Percentiles rank a stretch among this genome's conserved stretches.
Conservation (phyloP, 345 rosid genomes). For the Populus pruinosa region DNA sequence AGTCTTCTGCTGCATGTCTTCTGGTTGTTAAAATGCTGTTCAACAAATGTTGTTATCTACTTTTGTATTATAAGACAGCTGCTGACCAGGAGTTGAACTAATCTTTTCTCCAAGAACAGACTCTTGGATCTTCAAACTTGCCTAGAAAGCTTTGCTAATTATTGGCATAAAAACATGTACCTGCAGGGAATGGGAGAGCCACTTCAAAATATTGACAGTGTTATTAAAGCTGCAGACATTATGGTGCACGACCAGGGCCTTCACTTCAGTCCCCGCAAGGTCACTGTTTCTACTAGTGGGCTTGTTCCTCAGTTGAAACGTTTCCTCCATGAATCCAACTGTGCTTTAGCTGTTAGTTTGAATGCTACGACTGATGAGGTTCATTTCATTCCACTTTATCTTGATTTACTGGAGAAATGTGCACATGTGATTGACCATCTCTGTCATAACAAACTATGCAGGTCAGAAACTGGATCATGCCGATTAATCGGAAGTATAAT, state of each 20-base stretch:
- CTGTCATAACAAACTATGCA: conserved; percentile 29
- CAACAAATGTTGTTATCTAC: neutral
- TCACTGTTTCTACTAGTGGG: conserved; percentile 90
- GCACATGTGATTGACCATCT: conserved; percentile 2
- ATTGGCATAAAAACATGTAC: conserved; percentile 7
- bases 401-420: neutral
- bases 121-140: neutral
- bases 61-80: neutral
- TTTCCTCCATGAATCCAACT: conserved; percentile 70
- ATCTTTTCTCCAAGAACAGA: neutral
- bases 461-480: conserved; percentile 97
- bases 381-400: conserved; percentile 12
- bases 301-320: conserved; percentile 88
- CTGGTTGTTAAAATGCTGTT: neutral
- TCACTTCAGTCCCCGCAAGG: conserved; percentile 92
- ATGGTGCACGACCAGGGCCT: conserved; percentile 89
- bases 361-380: conserved; percentile 98
- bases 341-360: conserved; percentile 90
- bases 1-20: neutral
- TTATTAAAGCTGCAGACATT: conserved; percentile 75
- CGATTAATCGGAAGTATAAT: conserved; percentile 79
- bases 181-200: conserved; percentile 98
- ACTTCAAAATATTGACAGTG: conserved; percentile 75
- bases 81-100: neutral
- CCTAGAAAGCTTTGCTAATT: neutral